phyloP scores from a whole-genome alignment of 768 basidiomycete species.

The Serpula lacrymans region DNA sequence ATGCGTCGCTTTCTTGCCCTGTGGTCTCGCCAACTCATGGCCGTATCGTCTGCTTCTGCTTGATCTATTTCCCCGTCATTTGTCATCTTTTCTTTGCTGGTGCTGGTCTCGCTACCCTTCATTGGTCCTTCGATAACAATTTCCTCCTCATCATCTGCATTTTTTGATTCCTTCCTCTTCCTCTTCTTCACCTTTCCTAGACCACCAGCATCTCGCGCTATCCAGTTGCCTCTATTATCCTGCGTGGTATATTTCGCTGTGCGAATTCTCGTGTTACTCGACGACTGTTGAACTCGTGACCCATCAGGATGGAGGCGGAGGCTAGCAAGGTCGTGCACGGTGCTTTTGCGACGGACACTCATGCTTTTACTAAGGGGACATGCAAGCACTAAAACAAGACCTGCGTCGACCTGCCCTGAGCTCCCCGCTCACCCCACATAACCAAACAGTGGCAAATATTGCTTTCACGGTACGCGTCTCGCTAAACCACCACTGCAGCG shows the following conservation, averaged over 20 bases:
- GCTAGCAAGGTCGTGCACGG: conserved; percentile 61
- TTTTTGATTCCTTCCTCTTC: conserved; percentile 18
- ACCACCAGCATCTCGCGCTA: conserved; percentile 66
- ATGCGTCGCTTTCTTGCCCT: conserved; percentile 40
- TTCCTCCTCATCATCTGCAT: conserved; percentile 22
- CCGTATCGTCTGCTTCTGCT: too few species aligned
- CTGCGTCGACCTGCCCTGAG: conserved; percentile 20
- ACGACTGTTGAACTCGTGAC: conserved; percentile 49
- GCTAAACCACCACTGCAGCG: neutral
- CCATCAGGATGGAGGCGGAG: conserved; percentile 68
- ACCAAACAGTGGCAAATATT: neutral
- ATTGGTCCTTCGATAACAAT: conserved; percentile 13
- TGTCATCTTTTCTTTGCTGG: conserved; percentile 11
- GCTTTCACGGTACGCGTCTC: conserved; percentile 16
- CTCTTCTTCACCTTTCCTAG: conserved; percentile 37
- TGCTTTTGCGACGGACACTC: conserved; percentile 39
- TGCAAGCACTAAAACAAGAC: neutral
- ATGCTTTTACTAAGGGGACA: conserved; percentile 7
- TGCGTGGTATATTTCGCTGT: conserved; percentile 34
- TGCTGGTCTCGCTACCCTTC: conserved; percentile 22
- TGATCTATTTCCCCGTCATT: conserved; percentile 9
- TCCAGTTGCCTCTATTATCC: conserved; percentile 58
- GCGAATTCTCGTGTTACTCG: conserved; percentile 31
- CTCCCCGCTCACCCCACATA: neutral
- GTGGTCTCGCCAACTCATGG: conserved; percentile 9